phyloP scores from a whole-genome alignment of 495 filamentous ascomycete species.

The Podospora australis region DNA sequence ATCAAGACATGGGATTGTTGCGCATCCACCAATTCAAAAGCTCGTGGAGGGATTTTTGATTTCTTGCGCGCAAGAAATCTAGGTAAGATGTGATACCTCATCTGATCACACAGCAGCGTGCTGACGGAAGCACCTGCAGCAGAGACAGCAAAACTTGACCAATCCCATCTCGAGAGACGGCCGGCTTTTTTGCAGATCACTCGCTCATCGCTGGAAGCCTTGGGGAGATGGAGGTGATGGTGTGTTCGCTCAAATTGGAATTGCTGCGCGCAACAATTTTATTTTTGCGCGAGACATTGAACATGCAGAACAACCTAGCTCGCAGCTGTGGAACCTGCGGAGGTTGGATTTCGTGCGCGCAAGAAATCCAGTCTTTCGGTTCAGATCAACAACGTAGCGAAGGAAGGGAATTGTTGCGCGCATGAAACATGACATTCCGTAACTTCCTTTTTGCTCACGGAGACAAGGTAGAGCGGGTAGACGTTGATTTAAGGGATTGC shows the following conservation, averaged over 20 bases:
- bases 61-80: background rate
- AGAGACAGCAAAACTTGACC: too few relatives aligned
- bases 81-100: too few relatives aligned
- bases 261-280: background rate
- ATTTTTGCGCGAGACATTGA: background rate
- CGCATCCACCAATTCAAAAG: too few relatives aligned
- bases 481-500: background rate
- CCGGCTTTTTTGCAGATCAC: background rate
- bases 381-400: too few relatives aligned
- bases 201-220: background rate
- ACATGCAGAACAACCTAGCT: too few relatives aligned
- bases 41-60: too few relatives aligned
- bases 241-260: too few relatives aligned
- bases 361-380: background rate
- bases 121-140: too few relatives aligned
- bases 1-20: too few relatives aligned
- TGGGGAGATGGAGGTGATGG: background rate
- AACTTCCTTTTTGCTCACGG: background rate
- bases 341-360: background rate
- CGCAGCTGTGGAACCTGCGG: too few relatives aligned
- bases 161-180: too few relatives aligned
- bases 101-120: too few relatives aligned
- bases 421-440: background rate
- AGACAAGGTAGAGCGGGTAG: background rate
- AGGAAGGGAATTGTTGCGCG: background rate